phyloP scores from a whole-genome alignment of 179 eudicot species.

The Pouteria campechiana region DNA sequence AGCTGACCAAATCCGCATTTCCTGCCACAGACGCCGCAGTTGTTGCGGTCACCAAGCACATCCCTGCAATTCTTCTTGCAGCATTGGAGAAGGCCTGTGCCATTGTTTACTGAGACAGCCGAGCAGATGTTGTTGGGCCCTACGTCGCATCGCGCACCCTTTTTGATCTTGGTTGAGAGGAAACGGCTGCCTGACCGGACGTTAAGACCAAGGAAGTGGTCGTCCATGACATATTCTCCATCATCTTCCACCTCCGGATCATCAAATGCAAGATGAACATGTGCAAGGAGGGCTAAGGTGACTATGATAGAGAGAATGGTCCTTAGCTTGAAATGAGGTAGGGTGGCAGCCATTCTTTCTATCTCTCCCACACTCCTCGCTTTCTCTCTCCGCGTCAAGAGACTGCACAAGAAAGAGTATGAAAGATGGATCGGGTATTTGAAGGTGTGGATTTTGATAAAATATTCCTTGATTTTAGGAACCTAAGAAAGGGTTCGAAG shows the following conservation, averaged over 20 bases:
- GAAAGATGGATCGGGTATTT: too few relatives aligned
- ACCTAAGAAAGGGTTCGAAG: too few relatives aligned
- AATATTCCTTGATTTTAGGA: too few relatives aligned
- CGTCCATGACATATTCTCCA: slow-evolving; percentile 9
- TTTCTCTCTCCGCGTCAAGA: too few relatives aligned
- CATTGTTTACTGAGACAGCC: slow-evolving; percentile 13
- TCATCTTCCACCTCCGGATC: slow-evolving; percentile 1
- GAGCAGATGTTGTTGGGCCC: slow-evolving; percentile 8
- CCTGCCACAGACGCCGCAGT: slow-evolving; percentile 19
- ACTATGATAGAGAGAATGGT: slow-evolving; percentile 8
- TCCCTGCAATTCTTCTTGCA: slow-evolving; percentile 29
- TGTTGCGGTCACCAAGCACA: slow-evolving; percentile 14
- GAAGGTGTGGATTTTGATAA: too few relatives aligned
- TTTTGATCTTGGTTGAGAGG: slow-evolving; percentile 12
- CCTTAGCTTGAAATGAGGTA: slow-evolving; percentile 13
- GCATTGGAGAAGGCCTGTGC: slow-evolving; percentile 12
- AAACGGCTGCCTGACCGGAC: slow-evolving; percentile 6
- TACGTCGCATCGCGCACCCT: slow-evolving; percentile 13
- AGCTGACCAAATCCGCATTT: slow-evolving; percentile 3
- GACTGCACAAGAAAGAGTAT: too few relatives aligned
- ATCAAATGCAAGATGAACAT: neutral
- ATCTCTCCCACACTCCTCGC: neutral
- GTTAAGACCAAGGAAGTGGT: neutral
- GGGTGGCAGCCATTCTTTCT: slow-evolving; percentile 16
- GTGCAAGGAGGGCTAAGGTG: slow-evolving; percentile 4